Conservation (phyloP, 495 filamentous ascomycete species). For the Penicillium turbatum region DNA sequence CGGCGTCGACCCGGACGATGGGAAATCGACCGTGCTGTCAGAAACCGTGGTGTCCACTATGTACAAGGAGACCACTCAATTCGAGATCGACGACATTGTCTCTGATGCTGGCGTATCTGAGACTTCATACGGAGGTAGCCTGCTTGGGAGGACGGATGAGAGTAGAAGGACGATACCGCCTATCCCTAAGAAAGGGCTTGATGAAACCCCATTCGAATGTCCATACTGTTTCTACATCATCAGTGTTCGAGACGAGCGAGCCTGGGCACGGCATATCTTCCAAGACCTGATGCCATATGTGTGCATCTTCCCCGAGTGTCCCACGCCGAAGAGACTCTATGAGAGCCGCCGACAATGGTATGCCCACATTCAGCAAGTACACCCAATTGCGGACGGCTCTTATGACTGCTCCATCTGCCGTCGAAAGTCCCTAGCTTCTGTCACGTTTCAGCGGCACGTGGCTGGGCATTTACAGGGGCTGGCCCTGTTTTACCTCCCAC, state of each 20-base stretch:
- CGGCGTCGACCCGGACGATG: constrained; percentile 2
- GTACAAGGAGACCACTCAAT: neutral
- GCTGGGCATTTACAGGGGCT: constrained; percentile 17
- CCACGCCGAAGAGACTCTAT: constrained; percentile 16
- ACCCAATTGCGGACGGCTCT: neutral
- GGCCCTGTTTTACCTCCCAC: constrained; percentile 16
- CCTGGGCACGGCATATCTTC: constrained; percentile 28
- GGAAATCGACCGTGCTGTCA: neutral
- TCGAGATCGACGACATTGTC: neutral
- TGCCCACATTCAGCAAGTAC: constrained; percentile 13
- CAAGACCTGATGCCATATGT: constrained; percentile 29
- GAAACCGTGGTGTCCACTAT: constrained; percentile 7
- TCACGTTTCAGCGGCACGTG: constrained; percentile 13
- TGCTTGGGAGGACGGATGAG: neutral
- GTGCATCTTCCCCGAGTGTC: constrained; percentile 20
- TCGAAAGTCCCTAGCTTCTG: neutral
- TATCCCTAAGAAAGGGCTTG: constrained; percentile 8
- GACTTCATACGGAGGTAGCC: constrained; percentile 9
- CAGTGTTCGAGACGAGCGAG: constrained; percentile 1
- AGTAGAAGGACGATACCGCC: neutral
- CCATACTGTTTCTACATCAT: constrained; percentile 28
- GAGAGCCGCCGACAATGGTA: constrained; percentile 24
- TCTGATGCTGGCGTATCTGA: neutral
- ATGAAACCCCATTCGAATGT: constrained; percentile 20
- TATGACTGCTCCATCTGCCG: constrained; percentile 10